Evolutionary conservation across 805 yeast genomes (phyloP), one percentile per base, ranked within the genome.

Genomic region (Candida tallmaniae): DNA sequence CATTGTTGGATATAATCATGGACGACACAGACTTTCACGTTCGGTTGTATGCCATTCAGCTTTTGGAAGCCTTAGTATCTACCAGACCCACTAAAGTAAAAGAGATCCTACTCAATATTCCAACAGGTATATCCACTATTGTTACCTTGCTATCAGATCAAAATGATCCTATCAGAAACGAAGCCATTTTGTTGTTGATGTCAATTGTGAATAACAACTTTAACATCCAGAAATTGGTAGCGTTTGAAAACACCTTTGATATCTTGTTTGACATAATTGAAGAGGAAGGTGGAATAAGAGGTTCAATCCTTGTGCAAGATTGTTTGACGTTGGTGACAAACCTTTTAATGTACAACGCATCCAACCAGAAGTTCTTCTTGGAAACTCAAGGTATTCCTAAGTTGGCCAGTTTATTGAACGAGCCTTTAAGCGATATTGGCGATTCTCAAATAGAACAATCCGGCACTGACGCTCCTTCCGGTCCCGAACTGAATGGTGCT

Each of bases 221-320:
- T 39, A 90, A 86, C 54, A 79, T 90, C 21, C 98, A 93, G 54
- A 89, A 88, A 50, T 63, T 93, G 13, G 94, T 94, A 7, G 98
- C 95, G 0, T 93, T 93, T 52, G 97, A 93, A 54, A 89, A 86
- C 46, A 82, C 94, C 0, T 89, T 93, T 51, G 96, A 87, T 41
- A 76, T 71, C 40, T 59, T 88, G 9, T 89, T 90, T 49, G 69
- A 65, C n/a, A 82, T 93, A 10, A 78, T 90, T 16, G 79, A 76
- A 11, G 83, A 78, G 42, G 97, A 89, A 56, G 96, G 96, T 21
- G 95, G 95, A 3, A 70, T 87, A 11, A 72, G 88, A 34, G 97
- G 95, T 7, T 86, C 93, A 13, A 70, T 87, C 22, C 78, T 87
- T n/a, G 95, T 89, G 6, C 93, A 85, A 52, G 97, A 93, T 58